Evolutionary conservation across 192 early-diverging fungal genomes (phyloP).

Genomic region (Backusella westeae): DNA sequence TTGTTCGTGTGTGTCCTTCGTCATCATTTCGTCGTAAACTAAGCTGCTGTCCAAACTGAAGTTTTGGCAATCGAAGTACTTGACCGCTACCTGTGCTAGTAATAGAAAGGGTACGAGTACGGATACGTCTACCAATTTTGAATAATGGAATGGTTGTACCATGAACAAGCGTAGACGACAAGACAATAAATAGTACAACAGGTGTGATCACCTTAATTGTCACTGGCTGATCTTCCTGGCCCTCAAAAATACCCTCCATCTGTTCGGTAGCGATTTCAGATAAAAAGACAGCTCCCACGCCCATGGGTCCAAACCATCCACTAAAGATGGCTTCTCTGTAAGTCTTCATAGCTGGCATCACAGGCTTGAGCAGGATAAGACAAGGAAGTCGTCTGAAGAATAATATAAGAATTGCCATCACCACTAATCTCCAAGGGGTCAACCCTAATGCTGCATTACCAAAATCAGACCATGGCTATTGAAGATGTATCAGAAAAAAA

Average conservation of each 20-base stretch:
- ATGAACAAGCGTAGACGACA: slow-evolving; percentile 80
- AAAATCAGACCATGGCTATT: slow-evolving; percentile 64
- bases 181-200: slow-evolving; percentile 70
- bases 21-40: slow-evolving; percentile 13
- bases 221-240: slow-evolving; percentile 4
- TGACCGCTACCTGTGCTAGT: slow-evolving; percentile 31
- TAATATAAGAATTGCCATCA: slow-evolving; percentile 63
- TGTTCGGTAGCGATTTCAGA: slow-evolving; percentile 43
- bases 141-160: slow-evolving; percentile 81
- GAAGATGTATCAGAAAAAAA: background rate
- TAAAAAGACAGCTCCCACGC: slow-evolving; percentile 52
- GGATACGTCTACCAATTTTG: slow-evolving; percentile 54
- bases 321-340: slow-evolving; percentile 78
- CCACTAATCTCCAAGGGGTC: slow-evolving; percentile 64
- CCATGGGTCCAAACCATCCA: slow-evolving; percentile 92
- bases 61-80: slow-evolving; percentile 30
- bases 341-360: slow-evolving; percentile 70
- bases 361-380: slow-evolving; percentile 55
- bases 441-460: slow-evolving; percentile 48
- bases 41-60: slow-evolving; percentile 30
- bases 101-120: slow-evolving; percentile 36
- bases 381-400: slow-evolving; percentile 71
- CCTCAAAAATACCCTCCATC: slow-evolving; percentile 20
- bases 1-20: background rate
- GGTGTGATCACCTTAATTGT: slow-evolving; percentile 42